Base-by-base conservation (phyloP, 1,139 yeast genomes). In the Protomyces macrosporus region DNA sequence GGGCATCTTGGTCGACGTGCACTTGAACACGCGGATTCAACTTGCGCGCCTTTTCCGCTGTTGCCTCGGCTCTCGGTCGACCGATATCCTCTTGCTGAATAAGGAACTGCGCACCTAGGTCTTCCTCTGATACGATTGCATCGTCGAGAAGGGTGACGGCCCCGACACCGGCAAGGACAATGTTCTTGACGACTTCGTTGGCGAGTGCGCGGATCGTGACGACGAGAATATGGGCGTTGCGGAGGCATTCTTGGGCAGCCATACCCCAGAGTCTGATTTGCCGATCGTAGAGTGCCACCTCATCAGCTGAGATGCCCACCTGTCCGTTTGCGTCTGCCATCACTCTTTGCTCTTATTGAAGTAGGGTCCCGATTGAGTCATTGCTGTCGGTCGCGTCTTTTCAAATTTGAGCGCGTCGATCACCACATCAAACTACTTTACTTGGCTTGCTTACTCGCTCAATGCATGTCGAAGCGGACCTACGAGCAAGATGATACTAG, bases 251-350 rank as follows among this genome's bases (percentile, higher is more conserved):
- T 74, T 93, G 99, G 14, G 98, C 96, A 36, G 88, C 95, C 76
- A 93, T 80, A 10, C 98, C 98, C 99, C 99, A 93, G 45, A 93
- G 80, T 69, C 99, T 78, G 70, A 93, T 91, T 74, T 93, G 99
- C 66, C 99, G 82, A 75, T 93, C 99, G 73, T 93, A 93, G 36
- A 91, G 79, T 1, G 96, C 96, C 65, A 91, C 85, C 74, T 91
- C 98, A 71, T 90, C 97, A 76, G 69, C 67, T 6, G 68, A 63
- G 34, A 58, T 58, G 45, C 62, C 62, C 12, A 12, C 16, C 5
- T 10, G n/a, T 5, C 48, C 48, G 7, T 42, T 42, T 16, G n/a
- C 48, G 10, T 42, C 30, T 14, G 48, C 48, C 48, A 42, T 42
- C 4, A 4, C 48, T 2, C 23, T 23, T 23, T 23, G 23, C 23